Base-by-base conservation (phyloP, 2,329 filamentous ascomycete species). In the Dothistroma septosporum region DNA sequence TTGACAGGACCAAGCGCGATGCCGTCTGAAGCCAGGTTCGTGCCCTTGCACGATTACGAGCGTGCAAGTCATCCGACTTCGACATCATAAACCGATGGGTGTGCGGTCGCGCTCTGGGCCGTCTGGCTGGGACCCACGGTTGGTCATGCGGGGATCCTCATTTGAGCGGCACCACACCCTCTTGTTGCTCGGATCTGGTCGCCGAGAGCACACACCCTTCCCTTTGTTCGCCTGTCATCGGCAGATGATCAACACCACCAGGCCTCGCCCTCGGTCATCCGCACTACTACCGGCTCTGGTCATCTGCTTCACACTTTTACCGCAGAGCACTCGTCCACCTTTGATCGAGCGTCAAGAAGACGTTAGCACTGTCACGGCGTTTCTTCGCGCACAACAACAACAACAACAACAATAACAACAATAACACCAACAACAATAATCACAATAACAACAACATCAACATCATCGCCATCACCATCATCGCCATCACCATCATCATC, bases 1-100 rank as follows among this genome's bases (percentile, higher is more conserved):
- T 64, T 70, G 53, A 69, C 70, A 11, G 63, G 65, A 31, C 66
- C 69, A 44, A 55, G 68, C 24, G 52, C 61, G 28, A 69, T 72
- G 64, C 62, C 69, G 32, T 61, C 63, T 21, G 68, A 72, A 56
- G 64, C 64, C 55, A 69, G 68, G 49, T 74, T 73, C 62, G 70
- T 72, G 62, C 70, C 71, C 63, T 65, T 74, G 65, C 70, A 73
- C 62, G 69, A 71, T 61, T 72, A 74, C 67, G 70, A 71, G 48
- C 60, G 66, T 44, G 66, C 66, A 53, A 62, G 68, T 72, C 70
- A 72, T 64, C 71, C 66, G 69, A 71, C 69, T 41, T 65, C 70
- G 55, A 67, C 66, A 12, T 57, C 66, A 48, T 68, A 62, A 64
- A 63, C 44, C 22, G 53, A 59, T 52, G 35, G 64, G 65, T 66